phyloP scores from a whole-genome alignment of 768 basidiomycete genomes.

The Filobasidium wieringae region DNA sequence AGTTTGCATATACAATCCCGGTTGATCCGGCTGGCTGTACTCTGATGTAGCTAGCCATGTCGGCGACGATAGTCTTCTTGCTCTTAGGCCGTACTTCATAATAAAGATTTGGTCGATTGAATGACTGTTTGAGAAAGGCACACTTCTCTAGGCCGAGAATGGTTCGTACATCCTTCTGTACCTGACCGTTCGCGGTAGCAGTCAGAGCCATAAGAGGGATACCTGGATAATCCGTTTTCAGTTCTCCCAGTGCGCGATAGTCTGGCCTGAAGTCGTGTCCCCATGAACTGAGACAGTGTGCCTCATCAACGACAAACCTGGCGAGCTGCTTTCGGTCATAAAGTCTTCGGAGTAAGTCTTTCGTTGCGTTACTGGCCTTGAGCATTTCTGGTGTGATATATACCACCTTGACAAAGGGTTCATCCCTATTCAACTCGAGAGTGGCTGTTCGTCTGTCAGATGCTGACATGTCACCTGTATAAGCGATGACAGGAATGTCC shows the following conservation, averaged over 20 bases:
- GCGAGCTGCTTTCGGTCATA: constrained; percentile 54
- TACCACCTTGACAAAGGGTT: constrained; percentile 51
- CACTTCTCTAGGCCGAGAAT: constrained; percentile 54
- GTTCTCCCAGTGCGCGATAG: constrained; percentile 1
- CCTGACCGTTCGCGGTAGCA: constrained; percentile 74
- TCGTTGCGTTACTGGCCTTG: constrained; percentile 50
- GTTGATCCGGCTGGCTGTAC: constrained; percentile 46
- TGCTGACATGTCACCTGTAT: constrained; percentile 47
- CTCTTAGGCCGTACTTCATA: constrained; percentile 56
- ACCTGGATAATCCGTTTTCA: constrained; percentile 57
- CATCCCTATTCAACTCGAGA: constrained; percentile 24
- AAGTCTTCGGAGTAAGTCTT: constrained; percentile 49
- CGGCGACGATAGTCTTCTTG: constrained; percentile 43
- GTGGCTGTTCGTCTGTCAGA: constrained; percentile 33
- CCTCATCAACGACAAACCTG: constrained; percentile 90
- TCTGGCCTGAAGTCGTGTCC: constrained; percentile 69
- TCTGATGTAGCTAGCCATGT: constrained; percentile 61
- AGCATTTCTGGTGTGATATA: constrained; percentile 91
- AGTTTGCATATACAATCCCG: constrained; percentile 76
- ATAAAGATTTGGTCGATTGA: constrained; percentile 82
- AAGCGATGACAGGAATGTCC: constrained; percentile 56
- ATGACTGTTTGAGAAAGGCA: constrained; percentile 62
- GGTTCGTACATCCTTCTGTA: constrained; percentile 63
- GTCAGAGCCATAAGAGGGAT: constrained; percentile 94
- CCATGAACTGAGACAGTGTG: constrained; percentile 85